Base-by-base conservation (phyloP, 805 yeast genomes). In the Kodamaea laetipori region DNA sequence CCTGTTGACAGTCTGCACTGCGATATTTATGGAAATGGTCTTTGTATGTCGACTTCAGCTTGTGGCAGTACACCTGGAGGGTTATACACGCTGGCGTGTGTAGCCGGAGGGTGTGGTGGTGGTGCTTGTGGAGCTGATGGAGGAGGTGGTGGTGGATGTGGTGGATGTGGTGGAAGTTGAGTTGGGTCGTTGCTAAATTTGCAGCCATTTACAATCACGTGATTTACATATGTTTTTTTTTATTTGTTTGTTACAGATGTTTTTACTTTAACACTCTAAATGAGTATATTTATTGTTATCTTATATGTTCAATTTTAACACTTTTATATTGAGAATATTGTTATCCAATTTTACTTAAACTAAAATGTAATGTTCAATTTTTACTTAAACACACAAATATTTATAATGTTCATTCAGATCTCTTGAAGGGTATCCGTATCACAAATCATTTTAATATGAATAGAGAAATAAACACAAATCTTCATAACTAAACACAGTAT, bases 401-500 rank as follows among this genome's bases (percentile, higher is more conserved):
- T n/a, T n/a, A n/a, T n/a, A n/a, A n/a, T n/a, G n/a, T n/a, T n/a
- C n/a, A n/a, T n/a, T n/a, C n/a, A n/a, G n/a, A n/a, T n/a, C n/a
- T n/a, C n/a, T n/a, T n/a, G n/a, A n/a, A n/a, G n/a, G n/a, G n/a
- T n/a, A n/a, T n/a, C n/a, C n/a, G n/a, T n/a, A n/a, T n/a, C n/a
- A n/a, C n/a, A n/a, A 30, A 30, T n/a, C 15, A 30, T 30, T 15
- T 30, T 30, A 30, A 30, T 30, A 30, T 30, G 34, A 30, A 30
- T 18, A 34, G 37, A 34, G 26, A 30, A 15, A n/a, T n/a, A n/a
- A n/a, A n/a, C n/a, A n/a, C n/a, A n/a, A n/a, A 34, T 19, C 23
- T 18, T 34, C 37, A 34, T 34, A 34, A 34, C 37, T 34, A 34
- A 13, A 21, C 37, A 30, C 19, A 34, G 37, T 34, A 34, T 24